Evolutionary conservation across 495 filamentous ascomycete genomes (phyloP).

Genomic region (Sordaria brevicollis): DNA sequence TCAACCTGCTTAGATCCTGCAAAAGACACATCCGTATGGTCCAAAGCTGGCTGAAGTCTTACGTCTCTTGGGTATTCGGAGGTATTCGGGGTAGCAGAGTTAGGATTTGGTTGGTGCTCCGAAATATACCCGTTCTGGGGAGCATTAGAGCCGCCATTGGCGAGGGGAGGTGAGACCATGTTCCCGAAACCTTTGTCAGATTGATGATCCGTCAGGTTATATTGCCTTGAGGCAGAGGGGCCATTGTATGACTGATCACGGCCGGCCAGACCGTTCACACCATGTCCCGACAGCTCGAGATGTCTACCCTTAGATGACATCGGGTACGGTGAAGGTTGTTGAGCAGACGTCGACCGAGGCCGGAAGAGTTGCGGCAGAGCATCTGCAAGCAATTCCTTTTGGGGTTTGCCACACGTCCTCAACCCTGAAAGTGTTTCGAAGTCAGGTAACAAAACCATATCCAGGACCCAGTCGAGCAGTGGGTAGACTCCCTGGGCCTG

Average conservation of each 20-base stretch:
- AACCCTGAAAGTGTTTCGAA: constrained; percentile 36
- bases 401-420: constrained; percentile 36
- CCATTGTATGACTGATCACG: not conserved
- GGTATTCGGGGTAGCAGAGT: not conserved
- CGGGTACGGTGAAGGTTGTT: not conserved
- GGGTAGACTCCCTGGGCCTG: constrained; percentile 7
- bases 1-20: not conserved
- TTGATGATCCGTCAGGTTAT: not conserved
- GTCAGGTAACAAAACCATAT: constrained; percentile 64
- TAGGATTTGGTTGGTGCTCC: not conserved
- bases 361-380: constrained; percentile 41
- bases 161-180: not conserved
- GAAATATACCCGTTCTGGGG: not conserved
- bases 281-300: not conserved
- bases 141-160: not conserved
- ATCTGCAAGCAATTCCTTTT: constrained; percentile 47
- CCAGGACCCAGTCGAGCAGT: constrained; percentile 49
- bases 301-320: not conserved
- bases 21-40: not conserved
- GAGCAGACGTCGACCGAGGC: not conserved
- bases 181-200: not conserved
- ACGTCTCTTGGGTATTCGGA: not conserved
- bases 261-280: not conserved
- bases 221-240: not conserved
- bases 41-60: not conserved